These are phyloP conservation scores for Purpureocillium takamizusanense DNA, from an alignment of 2,329 filamentous ascomycete species.

Conservation along the genomic window DNA sequence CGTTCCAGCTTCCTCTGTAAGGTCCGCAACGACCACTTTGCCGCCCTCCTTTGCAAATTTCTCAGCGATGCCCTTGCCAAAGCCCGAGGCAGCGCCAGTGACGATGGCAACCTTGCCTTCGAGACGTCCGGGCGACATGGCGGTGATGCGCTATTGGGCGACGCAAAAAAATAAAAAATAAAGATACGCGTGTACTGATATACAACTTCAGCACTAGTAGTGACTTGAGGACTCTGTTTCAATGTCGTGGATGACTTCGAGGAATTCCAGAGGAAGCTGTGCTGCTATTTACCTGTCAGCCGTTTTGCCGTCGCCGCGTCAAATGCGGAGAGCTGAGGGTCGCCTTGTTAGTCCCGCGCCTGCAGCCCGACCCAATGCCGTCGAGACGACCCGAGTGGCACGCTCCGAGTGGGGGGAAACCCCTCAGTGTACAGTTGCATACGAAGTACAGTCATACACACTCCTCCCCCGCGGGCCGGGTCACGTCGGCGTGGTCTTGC, in stretches of 20 bases:
- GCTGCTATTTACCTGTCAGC: neutral
- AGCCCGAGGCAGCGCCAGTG: slow-evolving; percentile 51
- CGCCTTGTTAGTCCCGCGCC: too few relatives aligned
- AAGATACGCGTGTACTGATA: too few relatives aligned
- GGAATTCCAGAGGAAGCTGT: neutral
- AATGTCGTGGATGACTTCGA: too few relatives aligned
- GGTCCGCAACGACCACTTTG: slow-evolving; percentile 53
- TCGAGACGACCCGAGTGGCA: neutral
- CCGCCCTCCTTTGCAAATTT: slow-evolving; percentile 52
- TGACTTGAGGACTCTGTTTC: too few relatives aligned
- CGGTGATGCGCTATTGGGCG: neutral
- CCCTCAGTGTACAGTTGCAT: too few relatives aligned
- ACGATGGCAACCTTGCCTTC: slow-evolving; percentile 33
- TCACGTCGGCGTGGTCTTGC: too few relatives aligned
- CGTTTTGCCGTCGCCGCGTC: neutral
- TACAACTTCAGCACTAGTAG: too few relatives aligned
- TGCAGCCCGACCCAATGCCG: too few relatives aligned
- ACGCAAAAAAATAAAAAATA: too few relatives aligned
- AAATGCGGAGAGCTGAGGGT: neutral
- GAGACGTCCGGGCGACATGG: slow-evolving; percentile 21
- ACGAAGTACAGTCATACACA: too few relatives aligned
- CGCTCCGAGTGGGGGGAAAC: neutral
- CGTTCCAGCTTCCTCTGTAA: slow-evolving; percentile 43
- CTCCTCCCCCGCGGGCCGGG: too few relatives aligned
- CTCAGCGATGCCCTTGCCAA: slow-evolving; percentile 52